Evolutionary conservation across 352 stramenopile species (phyloP).

Genomic region (Globisporangium acanthophoron): DNA sequence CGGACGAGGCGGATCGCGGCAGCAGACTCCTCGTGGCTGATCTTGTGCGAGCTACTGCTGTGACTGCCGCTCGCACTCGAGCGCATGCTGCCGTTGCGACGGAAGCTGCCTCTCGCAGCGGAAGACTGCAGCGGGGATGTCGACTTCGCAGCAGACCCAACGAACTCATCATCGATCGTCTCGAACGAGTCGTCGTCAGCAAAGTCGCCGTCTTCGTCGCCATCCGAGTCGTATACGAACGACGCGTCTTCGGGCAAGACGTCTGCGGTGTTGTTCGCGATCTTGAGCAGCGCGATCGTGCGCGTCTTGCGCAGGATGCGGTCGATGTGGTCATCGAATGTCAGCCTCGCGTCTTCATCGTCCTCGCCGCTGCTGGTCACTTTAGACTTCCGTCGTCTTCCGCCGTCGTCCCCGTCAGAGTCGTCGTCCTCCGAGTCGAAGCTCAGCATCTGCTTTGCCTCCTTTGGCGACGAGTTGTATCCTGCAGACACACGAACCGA

Average conservation of each 20-base stretch:
- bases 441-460: slow-evolving; percentile 34
- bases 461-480: slow-evolving; percentile 34
- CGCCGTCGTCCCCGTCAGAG: slow-evolving; percentile 17
- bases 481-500: slow-evolving; percentile 17
- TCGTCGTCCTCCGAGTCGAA: slow-evolving; percentile 30
- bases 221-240: slow-evolving; percentile 27
- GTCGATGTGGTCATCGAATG: slow-evolving; percentile 67
- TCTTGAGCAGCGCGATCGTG: slow-evolving; percentile 62
- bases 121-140: slow-evolving; percentile 1
- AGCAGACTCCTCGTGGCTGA: slow-evolving; percentile 17
- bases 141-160: not conserved
- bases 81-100: slow-evolving; percentile 27
- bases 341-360: slow-evolving; percentile 15
- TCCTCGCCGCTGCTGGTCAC: slow-evolving; percentile 6
- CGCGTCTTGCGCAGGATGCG: slow-evolving; percentile 56
- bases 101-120: slow-evolving; percentile 19
- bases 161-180: slow-evolving; percentile 6
- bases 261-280: slow-evolving; percentile 68
- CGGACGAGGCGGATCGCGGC: slow-evolving; percentile 47
- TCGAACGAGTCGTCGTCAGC: slow-evolving; percentile 32
- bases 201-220: slow-evolving; percentile 5
- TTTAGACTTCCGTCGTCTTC: not conserved
- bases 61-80: slow-evolving; percentile 7
- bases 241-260: slow-evolving; percentile 42
- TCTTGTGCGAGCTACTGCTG: slow-evolving; percentile 1